Percentiles rank a stretch among this genome's conserved stretches.
Conservation (phyloP, 805 yeast species). For the Starmerella sirachaensis region DNA sequence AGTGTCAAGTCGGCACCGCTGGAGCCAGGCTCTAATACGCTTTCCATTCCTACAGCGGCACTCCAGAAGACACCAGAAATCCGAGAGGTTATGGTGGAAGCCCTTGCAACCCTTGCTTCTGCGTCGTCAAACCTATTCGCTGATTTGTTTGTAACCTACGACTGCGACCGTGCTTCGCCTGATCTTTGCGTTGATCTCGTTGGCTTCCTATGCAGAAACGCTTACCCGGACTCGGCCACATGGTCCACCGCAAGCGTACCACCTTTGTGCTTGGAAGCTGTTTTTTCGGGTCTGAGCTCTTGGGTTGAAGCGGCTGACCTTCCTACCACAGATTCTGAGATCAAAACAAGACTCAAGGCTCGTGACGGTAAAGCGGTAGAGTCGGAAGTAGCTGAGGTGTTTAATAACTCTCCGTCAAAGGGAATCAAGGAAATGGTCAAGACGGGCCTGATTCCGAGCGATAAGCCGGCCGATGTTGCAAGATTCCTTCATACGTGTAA, state of each 20-base stretch:
- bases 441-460: constrained; percentile 47
- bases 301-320: constrained; percentile 7
- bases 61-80: constrained; percentile 26
- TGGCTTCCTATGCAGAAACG: constrained; percentile 59
- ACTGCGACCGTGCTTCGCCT: constrained; percentile 77
- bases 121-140: constrained; percentile 61
- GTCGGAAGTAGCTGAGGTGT: constrained; percentile 57
- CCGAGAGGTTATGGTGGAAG: constrained; percentile 75
- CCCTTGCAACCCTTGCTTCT: constrained; percentile 49
- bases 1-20: constrained; percentile 46
- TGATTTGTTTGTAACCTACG: constrained; percentile 66
- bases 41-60: constrained; percentile 18
- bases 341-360: not conserved
- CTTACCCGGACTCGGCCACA: constrained; percentile 75
- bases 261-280: constrained; percentile 83
- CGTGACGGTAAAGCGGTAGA: constrained; percentile 50
- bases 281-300: constrained; percentile 51
- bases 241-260: constrained; percentile 79
- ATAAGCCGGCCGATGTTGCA: constrained; percentile 48
- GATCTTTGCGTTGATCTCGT: constrained; percentile 61
- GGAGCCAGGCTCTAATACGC: constrained; percentile 22
- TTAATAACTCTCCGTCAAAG: constrained; percentile 66
- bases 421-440: constrained; percentile 60
- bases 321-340: not conserved
- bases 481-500: constrained; percentile 67